These are phyloP conservation scores for Moringa oleifera DNA, from an alignment of 345 rosid species.

Conservation along the genomic window DNA sequence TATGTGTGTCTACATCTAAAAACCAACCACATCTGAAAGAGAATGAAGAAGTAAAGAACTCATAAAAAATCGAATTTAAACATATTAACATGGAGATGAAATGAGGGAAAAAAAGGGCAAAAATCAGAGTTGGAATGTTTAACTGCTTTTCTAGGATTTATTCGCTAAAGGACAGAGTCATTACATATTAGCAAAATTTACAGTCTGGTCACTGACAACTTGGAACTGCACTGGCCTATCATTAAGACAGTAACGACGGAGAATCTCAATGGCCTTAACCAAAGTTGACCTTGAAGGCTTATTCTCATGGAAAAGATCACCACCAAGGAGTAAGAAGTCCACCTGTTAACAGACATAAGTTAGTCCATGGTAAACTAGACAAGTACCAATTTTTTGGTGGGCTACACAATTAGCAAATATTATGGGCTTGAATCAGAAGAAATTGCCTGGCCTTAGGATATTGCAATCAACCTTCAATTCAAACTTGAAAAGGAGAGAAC, in stretches of 20 bases:
- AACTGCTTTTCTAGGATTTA: not conserved
- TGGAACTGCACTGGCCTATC: constrained; percentile 91
- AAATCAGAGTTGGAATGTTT: too few relatives aligned
- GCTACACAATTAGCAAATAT: not conserved
- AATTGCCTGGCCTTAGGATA: not conserved
- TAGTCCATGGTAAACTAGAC: constrained; percentile 2
- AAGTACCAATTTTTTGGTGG: not conserved
- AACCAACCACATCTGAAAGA: not conserved
- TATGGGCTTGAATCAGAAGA: not conserved
- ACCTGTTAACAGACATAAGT: constrained; percentile 47
- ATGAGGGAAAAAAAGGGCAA: not conserved
- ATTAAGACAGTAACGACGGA: constrained; percentile 86
- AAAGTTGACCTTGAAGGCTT: constrained; percentile 95
- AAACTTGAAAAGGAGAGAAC: too few relatives aligned
- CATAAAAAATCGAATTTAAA: not conserved
- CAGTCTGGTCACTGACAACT: constrained; percentile 97
- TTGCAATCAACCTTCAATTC: not conserved
- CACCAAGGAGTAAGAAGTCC: constrained; percentile 89
- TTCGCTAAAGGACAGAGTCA: constrained; percentile 8
- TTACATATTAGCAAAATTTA: constrained; percentile 82
- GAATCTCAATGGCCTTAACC: constrained; percentile 94
- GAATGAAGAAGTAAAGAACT: not conserved
- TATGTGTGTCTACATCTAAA: not conserved
- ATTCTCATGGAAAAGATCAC: constrained; percentile 98
- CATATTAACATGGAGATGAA: too few relatives aligned